Evolutionary conservation across 1,284 basidiomycete species (phyloP), one percentile per base, ranked within the genome.

Genomic region (Austroboletus niveus): DNA sequence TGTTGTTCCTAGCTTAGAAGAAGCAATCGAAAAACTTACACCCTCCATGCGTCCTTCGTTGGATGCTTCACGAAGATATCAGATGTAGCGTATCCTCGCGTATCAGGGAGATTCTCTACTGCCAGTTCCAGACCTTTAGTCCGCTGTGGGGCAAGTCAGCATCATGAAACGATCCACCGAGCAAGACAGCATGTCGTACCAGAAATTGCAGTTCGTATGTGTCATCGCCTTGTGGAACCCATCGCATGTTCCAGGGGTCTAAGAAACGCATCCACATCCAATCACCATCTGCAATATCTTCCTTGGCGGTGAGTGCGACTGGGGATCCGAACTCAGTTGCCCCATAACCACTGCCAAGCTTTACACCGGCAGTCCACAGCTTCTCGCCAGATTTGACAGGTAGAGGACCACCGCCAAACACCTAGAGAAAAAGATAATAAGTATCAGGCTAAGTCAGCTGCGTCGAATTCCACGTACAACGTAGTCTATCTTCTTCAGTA

Each of bases 141-240:
- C 0, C 57, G 35, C 62, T 62, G 29, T 17, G 5, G 1, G 14
- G 8, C 6, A 10, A 3, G n/a, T 64, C 10, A 51, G 48, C 10
- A 27, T 5, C 2, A 3, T 1, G n/a, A 45, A 11, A 38, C 1
- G 4, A 24, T 6, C 1, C 27, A 29, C 27, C 27, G 9, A 2
- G 2, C 11, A 2, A 6, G 2, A 5, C 32, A 17, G 15, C 1
- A 2, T 8, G 0, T 4, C 62, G 10, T 49, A 73, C 70, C 61
- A 72, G 51, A 1, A 72, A 27, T 29, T 71, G 66, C 4, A 65
- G 51, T 45, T 73, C 71, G 39, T 60, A 72, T 1, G 65, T 59
- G 6, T 53, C 65, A 29, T 71, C 61, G 1, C 60, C 69, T 47
- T 69, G 59, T 2, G 61, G 53, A 14, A 17, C 50, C 68, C 69